phyloP scores from a whole-genome alignment of 2,329 filamentous ascomycete genomes.

The Xylaria sp. region DNA sequence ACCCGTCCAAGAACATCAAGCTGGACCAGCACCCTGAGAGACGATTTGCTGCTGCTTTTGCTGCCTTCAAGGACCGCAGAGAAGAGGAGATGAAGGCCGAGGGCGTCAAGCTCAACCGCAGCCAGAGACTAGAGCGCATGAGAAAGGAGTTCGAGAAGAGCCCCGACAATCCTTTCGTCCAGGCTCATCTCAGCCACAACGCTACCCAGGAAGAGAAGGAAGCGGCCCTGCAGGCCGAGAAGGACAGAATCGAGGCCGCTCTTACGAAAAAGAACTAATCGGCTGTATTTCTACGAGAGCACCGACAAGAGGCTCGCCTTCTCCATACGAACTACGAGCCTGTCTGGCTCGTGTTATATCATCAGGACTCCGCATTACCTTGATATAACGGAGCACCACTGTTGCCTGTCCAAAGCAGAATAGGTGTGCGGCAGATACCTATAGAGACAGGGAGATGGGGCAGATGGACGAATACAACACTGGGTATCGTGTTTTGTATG shows the following conservation, averaged over 20 bases:
- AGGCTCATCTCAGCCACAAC: constrained; percentile 69
- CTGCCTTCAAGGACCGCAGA: constrained; percentile 73
- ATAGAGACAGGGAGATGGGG: too few relatives aligned
- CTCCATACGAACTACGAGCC: not conserved
- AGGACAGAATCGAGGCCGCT: constrained; percentile 61
- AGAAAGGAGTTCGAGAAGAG: constrained; percentile 92
- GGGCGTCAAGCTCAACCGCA: constrained; percentile 65
- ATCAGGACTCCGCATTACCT: too few relatives aligned
- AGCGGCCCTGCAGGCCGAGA: constrained; percentile 60
- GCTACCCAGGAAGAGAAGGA: constrained; percentile 70
- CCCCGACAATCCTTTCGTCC: constrained; percentile 93
- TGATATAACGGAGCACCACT: not conserved
- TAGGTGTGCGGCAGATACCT: too few relatives aligned
- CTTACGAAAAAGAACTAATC: constrained; percentile 7
- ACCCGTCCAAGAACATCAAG: constrained; percentile 54
- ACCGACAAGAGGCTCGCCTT: not conserved
- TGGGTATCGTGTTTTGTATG: too few relatives aligned
- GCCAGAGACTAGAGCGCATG: constrained; percentile 80
- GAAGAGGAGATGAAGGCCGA: constrained; percentile 82
- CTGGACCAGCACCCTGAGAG: constrained; percentile 86
- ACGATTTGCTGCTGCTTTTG: constrained; percentile 70
- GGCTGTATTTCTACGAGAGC: not conserved
- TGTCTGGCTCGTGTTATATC: not conserved
- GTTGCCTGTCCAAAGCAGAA: too few relatives aligned
- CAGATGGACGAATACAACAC: too few relatives aligned